phyloP scores from a whole-genome alignment of 2,329 filamentous ascomycete species.

The Pyricularia grisea region DNA sequence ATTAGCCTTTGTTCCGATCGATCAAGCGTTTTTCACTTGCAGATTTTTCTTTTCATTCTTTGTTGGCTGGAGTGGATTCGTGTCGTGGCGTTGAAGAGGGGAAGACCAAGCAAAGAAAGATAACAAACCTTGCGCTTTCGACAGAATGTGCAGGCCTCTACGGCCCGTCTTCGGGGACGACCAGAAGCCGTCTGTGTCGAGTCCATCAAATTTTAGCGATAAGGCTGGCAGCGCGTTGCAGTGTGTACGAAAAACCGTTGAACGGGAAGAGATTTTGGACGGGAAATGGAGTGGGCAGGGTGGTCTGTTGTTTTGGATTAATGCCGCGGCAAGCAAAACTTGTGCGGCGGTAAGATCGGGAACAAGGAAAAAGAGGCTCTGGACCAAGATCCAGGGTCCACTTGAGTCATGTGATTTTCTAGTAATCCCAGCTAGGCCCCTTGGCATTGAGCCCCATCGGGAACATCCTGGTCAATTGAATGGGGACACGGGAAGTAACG shows the following conservation, averaged over 20 bases:
- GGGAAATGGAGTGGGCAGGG: not conserved
- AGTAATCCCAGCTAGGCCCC: not conserved
- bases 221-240: not conserved
- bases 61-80: not conserved
- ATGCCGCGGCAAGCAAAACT: not conserved
- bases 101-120: not conserved
- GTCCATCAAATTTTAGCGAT: not conserved
- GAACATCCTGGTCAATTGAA: too few species aligned
- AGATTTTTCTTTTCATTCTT: not conserved
- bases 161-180: not conserved
- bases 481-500: not conserved
- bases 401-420: not conserved
- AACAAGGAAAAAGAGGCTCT: not conserved
- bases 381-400: not conserved
- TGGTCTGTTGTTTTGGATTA: not conserved
- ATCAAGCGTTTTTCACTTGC: not conserved
- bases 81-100: not conserved
- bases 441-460: too few species aligned
- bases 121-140: slow-evolving; percentile 6
- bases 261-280: not conserved
- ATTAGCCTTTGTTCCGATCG: not conserved
- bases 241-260: not conserved
- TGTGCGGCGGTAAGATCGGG: too few species aligned
- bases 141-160: slow-evolving; percentile 7
- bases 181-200: not conserved